Base-by-base conservation (phyloP, 495 filamentous ascomycete species). In the Oleoguttula mirabilis region DNA sequence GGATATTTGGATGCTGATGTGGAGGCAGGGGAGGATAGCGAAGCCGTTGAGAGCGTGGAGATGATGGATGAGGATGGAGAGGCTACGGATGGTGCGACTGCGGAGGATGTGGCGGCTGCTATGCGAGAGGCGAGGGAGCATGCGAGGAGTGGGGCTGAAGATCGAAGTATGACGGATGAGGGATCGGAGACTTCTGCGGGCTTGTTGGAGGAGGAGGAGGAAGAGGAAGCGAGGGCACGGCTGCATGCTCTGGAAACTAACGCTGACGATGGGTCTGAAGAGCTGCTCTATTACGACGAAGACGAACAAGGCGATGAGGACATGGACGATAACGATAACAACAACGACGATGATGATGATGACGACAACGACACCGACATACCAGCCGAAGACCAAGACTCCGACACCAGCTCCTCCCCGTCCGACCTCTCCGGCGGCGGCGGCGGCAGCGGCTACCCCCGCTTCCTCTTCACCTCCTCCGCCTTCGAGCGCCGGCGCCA, bases 401-500 rank as follows among this genome's bases (percentile, higher is more conserved):
- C n/a, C n/a, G n/a, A n/a, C n/a, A n/a, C n/a, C n/a, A n/a, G n/a
- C n/a, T n/a, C n/a, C n/a, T n/a, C n/a, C n/a, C n/a, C n/a, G n/a
- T n/a, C n/a, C n/a, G n/a, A n/a, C n/a, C n/a, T n/a, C n/a, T n/a
- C n/a, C n/a, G n/a, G n/a, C n/a, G n/a, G n/a, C n/a, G n/a, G n/a
- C n/a, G n/a, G n/a, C n/a, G n/a, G n/a, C n/a, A n/a, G n/a, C n/a
- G 43, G 52, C 47, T 11, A 54, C 37, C 34, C 55, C 38, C 55
- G 46, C 19, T 59, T 68, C 39, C 43, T 69, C 14, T 59, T 56
- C 49, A 52, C 50, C 21, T 60, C 56, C 22, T 61, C 57, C 3
- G 52, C 62, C 30, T 61, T 60, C 20, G 56, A 61, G 21, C 62
- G 64, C 39, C 56, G 45, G 46, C 54, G 37, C 51, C 59, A 51